Conservation (phyloP, 2,329 filamentous ascomycete species). For the Lachnellula suecica region DNA sequence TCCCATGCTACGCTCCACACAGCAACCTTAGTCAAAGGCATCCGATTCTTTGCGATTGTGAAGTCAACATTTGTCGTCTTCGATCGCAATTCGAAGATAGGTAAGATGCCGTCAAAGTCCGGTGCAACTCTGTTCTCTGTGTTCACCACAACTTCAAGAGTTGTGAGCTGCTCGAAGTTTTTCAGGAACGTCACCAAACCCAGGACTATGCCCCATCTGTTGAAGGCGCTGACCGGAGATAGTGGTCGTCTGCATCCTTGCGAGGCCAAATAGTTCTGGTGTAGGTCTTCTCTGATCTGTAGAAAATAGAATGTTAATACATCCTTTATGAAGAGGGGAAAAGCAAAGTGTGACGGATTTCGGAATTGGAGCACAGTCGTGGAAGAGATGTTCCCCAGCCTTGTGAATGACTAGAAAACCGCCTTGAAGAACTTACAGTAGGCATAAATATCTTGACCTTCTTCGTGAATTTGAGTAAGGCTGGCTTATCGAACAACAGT, state of each 20-base stretch:
- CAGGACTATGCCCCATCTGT: conserved; percentile 12
- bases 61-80: conserved; percentile 2
- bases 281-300: conserved; percentile 4
- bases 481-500: conserved; percentile 6
- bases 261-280: background rate
- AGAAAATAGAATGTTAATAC: background rate
- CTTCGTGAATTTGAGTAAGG: conserved; percentile 3
- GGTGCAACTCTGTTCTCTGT: conserved; percentile 8
- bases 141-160: conserved; percentile 9
- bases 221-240: background rate
- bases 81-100: conserved; percentile 6
- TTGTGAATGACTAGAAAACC: background rate
- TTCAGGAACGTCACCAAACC: conserved; percentile 10
- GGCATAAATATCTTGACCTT: conserved; percentile 13
- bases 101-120: conserved; percentile 11
- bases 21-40: too few species aligned
- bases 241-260: background rate
- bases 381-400: background rate
- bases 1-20: conserved; percentile 9
- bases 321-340: too few species aligned
- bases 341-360: too few species aligned
- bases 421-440: background rate
- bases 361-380: background rate
- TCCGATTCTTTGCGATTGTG: too few species aligned
- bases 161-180: conserved; percentile 5